Evolutionary conservation across 2,329 filamentous ascomycete species (phyloP), one percentile per base, ranked within the genome.

Genomic region (Phialophora tarda): DNA sequence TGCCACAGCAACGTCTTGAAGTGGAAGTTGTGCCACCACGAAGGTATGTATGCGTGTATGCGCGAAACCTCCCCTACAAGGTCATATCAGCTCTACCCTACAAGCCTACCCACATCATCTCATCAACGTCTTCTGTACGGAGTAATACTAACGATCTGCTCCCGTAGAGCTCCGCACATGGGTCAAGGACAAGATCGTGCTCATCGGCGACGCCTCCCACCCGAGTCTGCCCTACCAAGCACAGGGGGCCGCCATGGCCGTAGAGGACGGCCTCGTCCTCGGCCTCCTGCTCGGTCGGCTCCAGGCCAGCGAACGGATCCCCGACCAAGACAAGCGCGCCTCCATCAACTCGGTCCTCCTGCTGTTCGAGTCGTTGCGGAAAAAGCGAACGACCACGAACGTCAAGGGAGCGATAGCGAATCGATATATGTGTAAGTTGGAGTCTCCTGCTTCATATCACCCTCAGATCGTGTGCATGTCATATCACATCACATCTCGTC

Each of bases 201-300:
- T 82, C 14, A 77, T 80, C 59, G 80, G 80, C n/a, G 64, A 67
- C 51, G 67, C 57, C 79, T 81, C 79, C 72, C 77, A 32, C 78
- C 79, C 66, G 75, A 81, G 68, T 14, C 26, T 66, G 4, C 64
- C 64, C 1, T 66, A 66, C n/a, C 78, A 80, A 74, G 67, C 67
- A n/a, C 79, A 81, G 67, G 79, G 79, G 4, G 79, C 78, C 10
- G 79, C 78, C 23, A 81, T 77, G 17, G 75, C 75, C 3, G 80
- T 80, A 74, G 78, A 82, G 70, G 79, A 82, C 70, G 80, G 78
- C 5, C 74, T 75, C 3, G 79, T 80, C 61, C 74, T 81, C 0
- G 79, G 74, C 7, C 30, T 55, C 11, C 48, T 66, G 5, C 64
- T 66, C 3, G 60, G 59, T n/a, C 24, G 48, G 2, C 54, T 66